Evolutionary conservation across 306 rosid species (phyloP).

Genomic region (Fragaria nilgerrensis): DNA sequence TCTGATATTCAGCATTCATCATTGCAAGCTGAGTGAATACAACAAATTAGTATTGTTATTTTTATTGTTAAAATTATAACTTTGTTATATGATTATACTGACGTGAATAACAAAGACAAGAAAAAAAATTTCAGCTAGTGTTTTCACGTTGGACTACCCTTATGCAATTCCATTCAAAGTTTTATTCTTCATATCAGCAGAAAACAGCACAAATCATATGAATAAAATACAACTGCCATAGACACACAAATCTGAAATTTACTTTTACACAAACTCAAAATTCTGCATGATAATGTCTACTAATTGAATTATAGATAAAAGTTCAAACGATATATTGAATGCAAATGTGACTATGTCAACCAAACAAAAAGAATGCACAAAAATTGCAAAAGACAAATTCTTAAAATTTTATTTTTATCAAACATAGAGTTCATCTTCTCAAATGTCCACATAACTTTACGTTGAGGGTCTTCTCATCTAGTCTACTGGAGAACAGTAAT

Average conservation of each 20-base stretch:
- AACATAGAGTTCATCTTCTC: conserved; percentile 17
- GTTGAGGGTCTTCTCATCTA: conserved; percentile 31
- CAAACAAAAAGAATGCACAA: not conserved
- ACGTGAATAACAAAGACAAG: conserved; percentile 22
- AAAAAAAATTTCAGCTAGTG: conserved; percentile 8
- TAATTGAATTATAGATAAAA: not conserved
- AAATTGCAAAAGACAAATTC: conserved; percentile 12
- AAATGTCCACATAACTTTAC: not conserved
- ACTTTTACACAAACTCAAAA: conserved; percentile 1
- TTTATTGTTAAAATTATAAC: not conserved
- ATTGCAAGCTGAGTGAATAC: conserved; percentile 88
- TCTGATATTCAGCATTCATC: conserved; percentile 89
- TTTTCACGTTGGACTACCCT: not conserved
- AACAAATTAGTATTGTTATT: conserved; percentile 60
- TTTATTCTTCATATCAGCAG: not conserved
- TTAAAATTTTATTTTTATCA: conserved; percentile 16
- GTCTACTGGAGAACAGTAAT: conserved; percentile 38
- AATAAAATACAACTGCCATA: not conserved
- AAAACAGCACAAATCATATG: not conserved
- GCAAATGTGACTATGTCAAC: conserved; percentile 7
- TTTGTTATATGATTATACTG: conserved; percentile 35
- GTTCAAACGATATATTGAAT: conserved; percentile 4
- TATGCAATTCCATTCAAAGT: conserved; percentile 10
- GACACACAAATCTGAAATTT: conserved; percentile 16
- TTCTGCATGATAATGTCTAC: not conserved